Base-by-base conservation (phyloP, 805 yeast species). In the Hanseniaspora osmophila region DNA sequence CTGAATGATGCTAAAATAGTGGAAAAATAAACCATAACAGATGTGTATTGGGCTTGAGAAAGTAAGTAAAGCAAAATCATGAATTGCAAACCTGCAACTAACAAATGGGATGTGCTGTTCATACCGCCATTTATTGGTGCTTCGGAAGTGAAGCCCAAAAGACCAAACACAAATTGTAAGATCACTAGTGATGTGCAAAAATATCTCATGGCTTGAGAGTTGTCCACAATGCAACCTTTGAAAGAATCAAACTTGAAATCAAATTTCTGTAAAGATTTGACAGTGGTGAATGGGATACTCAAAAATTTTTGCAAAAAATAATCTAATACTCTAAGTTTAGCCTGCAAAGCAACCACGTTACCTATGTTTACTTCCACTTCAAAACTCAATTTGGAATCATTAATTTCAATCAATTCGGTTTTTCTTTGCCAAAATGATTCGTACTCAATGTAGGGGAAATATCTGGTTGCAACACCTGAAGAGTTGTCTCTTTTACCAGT, bases 361-460 rank as follows among this genome's bases (percentile, higher is more conserved):
- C 30, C 44, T 11, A 29, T 37, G 11, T 45, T 43, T 30, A 45
- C 33, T 18, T 27, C 18, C 22, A 46, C n/a, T 3, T 19, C 57
- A 12, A 64, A 40, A 5, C 47, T 33, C 1, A 45, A 47, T 1
- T 42, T 43, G 5, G 61, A 57, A 13, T 54, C 41, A 47, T 64
- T 60, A 17, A 67, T 50, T 43, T 57, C 64, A 29, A 44, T 45
- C 63, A 65, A 56, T 44, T 68, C 67, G 16, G 57, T 52, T 27
- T 54, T 54, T 35, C 64, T 52, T 42, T 66, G 67, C 70, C 70
- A 67, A 46, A 68, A 67, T 41, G 59, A 60, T 51, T 68, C 66
- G 46, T 63, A 55, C 44, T 57, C 64, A 10, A 68, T 48, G 11
- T 58, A 37, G 37, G 71, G 70, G 52, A 57, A 66, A 51, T 65